Conservation (phyloP, 306 rosid genomes). For the Calophaca sinica region DNA sequence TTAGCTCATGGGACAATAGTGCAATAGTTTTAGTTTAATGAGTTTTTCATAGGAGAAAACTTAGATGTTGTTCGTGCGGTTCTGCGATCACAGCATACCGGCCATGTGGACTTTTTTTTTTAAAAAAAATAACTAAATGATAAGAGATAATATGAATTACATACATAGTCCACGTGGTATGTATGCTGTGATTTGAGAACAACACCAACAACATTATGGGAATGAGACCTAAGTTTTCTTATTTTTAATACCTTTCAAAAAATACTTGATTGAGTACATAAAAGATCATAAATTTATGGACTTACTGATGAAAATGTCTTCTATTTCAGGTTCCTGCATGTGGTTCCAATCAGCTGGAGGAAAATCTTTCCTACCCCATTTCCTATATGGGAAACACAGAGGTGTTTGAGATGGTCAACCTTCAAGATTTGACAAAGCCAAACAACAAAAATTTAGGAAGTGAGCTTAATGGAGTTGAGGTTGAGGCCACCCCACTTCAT, state of each 20-base stretch:
- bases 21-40: background rate
- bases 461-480: slow-evolving; percentile 27
- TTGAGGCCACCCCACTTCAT: slow-evolving; percentile 48
- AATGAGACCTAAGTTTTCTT: no score
- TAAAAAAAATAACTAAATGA: no score
- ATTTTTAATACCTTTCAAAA: background rate
- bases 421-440: slow-evolving; percentile 51
- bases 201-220: no score
- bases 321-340: slow-evolving; percentile 56
- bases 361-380: slow-evolving; percentile 33
- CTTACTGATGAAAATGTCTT: background rate
- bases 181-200: no score
- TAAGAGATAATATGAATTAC: no score
- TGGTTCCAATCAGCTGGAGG: slow-evolving; percentile 46
- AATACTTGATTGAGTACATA: background rate
- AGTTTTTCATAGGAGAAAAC: no score
- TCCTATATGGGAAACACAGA: slow-evolving; percentile 46
- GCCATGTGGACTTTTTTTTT: no score
- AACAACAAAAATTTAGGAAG: slow-evolving; percentile 43
- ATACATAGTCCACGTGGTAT: no score
- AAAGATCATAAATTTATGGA: background rate
- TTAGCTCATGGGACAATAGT: background rate
- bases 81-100: no score
- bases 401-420: slow-evolving; percentile 47
- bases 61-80: no score